phyloP scores from a whole-genome alignment of 2,329 filamentous ascomycete species.

The Sordariomycetes sp. region DNA sequence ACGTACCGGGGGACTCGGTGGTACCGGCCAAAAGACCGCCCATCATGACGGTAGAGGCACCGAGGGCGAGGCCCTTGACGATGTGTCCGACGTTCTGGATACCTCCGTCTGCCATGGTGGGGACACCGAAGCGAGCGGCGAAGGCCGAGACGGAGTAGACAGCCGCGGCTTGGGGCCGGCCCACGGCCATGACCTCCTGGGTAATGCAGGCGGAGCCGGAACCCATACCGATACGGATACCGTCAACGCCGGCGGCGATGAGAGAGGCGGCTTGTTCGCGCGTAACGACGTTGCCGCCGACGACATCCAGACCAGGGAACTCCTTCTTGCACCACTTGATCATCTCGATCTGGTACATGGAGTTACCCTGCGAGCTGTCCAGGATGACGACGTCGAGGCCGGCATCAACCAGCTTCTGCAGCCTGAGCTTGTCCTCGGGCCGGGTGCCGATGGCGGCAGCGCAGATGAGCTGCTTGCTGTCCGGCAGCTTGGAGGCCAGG shows the following conservation, averaged over 20 bases:
- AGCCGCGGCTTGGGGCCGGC: slow-evolving; percentile 87
- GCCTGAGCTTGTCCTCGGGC: slow-evolving; percentile 80
- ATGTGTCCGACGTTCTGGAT: slow-evolving; percentile 99
- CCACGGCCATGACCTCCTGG: slow-evolving; percentile 99
- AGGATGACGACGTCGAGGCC: slow-evolving; percentile 92
- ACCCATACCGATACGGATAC: slow-evolving; percentile 97
- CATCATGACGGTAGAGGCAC: slow-evolving; percentile 98
- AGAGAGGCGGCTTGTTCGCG: slow-evolving; percentile 88
- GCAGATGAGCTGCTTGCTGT: slow-evolving; percentile 95
- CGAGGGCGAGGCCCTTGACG: slow-evolving; percentile 92
- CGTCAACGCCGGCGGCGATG: slow-evolving; percentile 90
- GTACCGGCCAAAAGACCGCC: slow-evolving; percentile 94
- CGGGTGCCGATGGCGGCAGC: slow-evolving; percentile 93
- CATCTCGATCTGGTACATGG: slow-evolving; percentile 98
- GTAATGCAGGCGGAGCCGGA: slow-evolving; percentile 97
- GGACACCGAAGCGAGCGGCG: slow-evolving; percentile 86
- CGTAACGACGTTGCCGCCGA: slow-evolving; percentile 97
- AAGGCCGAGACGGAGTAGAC: slow-evolving; percentile 87
- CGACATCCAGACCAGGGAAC: slow-evolving; percentile 82
- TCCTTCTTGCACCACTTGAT: slow-evolving; percentile 89
- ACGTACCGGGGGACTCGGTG: slow-evolving; percentile 93
- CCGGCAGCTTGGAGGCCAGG: slow-evolving; percentile 86
- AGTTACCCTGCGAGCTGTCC: slow-evolving; percentile 96
- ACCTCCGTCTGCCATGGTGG: slow-evolving; percentile 95
- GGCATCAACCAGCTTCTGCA: slow-evolving; percentile 84